A percentile compares a stretch with the other conserved stretches of the same genome.
Evolutionary conservation across 176 grass and related monocot genomes (phyloP).

Genomic region (Tillandsia fasciculata): DNA sequence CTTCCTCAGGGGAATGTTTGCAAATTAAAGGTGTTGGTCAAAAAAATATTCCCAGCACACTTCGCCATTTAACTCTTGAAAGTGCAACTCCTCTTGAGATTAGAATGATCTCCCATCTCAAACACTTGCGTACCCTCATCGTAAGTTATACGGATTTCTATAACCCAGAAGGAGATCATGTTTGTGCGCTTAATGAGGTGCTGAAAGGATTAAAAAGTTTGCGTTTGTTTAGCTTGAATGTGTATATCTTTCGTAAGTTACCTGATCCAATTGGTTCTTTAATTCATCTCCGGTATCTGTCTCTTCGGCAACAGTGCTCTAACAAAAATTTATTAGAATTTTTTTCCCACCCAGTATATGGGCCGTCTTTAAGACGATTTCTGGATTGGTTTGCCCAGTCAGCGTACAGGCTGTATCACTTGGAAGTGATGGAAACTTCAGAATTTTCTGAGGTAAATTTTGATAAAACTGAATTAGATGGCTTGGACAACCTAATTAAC

Average conservation of each 20-base stretch:
- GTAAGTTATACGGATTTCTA: not conserved
- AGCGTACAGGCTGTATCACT: conserved; percentile 20
- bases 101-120: not conserved
- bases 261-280: conserved; percentile 16
- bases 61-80: conserved; percentile 18
- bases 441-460: not conserved
- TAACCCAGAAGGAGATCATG: no score
- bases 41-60: not conserved
- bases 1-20: conserved; percentile 17
- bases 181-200: not conserved
- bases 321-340: no score
- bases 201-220: conserved; percentile 10
- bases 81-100: not conserved
- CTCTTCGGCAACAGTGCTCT: not conserved
- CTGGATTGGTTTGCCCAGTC: not conserved
- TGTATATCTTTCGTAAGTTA: not conserved
- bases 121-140: not conserved
- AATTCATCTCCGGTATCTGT: conserved; percentile 19
- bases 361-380: no score
- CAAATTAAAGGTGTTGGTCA: not conserved
- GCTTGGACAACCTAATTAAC: conserved; percentile 25
- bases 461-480: not conserved
- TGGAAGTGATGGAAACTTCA: conserved; percentile 9
- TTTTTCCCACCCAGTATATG: no score
- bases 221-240: not conserved